These are phyloP conservation scores for Pyrenochaeta sp. DNA, from an alignment of 2,329 filamentous ascomycete genomes.

Conservation along the genomic window DNA sequence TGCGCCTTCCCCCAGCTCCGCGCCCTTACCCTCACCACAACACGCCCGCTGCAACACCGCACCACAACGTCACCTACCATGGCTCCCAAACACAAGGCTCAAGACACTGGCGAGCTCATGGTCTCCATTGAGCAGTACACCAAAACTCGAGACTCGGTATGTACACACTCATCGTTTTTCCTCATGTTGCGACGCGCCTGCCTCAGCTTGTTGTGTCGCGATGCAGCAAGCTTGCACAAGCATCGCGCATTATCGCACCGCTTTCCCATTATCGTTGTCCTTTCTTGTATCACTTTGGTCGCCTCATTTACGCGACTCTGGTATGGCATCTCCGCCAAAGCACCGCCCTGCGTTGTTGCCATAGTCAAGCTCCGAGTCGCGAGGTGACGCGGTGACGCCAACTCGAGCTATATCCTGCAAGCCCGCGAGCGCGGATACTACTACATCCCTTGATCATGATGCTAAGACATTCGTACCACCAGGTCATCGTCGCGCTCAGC, in stretches of 20 bases:
- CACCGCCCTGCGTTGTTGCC: slow-evolving; percentile 14
- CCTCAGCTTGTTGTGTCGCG: slow-evolving; percentile 15
- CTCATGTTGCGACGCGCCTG: slow-evolving; percentile 25
- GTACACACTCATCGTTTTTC: slow-evolving; percentile 46
- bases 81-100: slow-evolving; percentile 41
- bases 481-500: slow-evolving; percentile 81
- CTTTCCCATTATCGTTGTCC: slow-evolving; percentile 4
- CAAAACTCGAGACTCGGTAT: slow-evolving; percentile 82
- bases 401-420: slow-evolving; percentile 24
- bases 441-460: not conserved
- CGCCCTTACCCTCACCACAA: slow-evolving; percentile 10
- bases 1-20: slow-evolving; percentile 1
- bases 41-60: slow-evolving; percentile 8
- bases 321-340: slow-evolving; percentile 11
- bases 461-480: slow-evolving; percentile 21
- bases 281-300: slow-evolving; percentile 19
- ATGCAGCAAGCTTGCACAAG: slow-evolving; percentile 10
- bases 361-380: not conserved
- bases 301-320: slow-evolving; percentile 36
- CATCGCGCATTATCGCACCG: slow-evolving; percentile 11
- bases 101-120: slow-evolving; percentile 46
- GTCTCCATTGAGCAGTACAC: slow-evolving; percentile 79
- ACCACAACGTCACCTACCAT: slow-evolving; percentile 24
- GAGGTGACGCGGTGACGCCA: slow-evolving; percentile 7
- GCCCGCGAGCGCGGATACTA: slow-evolving; percentile 7